Percentiles rank a stretch among this genome's conserved stretches.
phyloP scores from a whole-genome alignment of 2,329 filamentous ascomycete genomes.

The Stromatinia cepivora region DNA sequence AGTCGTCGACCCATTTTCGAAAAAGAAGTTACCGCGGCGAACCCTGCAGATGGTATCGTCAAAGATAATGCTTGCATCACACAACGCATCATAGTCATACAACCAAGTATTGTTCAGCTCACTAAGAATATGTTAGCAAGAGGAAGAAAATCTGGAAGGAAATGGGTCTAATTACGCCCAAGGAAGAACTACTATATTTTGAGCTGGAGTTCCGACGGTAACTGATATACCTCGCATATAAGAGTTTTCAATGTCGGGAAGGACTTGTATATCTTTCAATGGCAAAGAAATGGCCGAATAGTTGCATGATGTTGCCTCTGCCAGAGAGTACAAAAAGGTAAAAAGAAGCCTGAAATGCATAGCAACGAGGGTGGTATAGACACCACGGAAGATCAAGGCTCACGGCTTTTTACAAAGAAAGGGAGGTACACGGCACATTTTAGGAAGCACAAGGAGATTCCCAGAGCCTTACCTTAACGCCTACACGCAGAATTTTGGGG shows the following conservation, averaged over 20 bases:
- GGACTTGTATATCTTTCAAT: neutral
- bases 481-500: neutral
- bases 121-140: neutral
- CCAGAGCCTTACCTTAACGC: neutral
- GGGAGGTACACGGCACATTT: neutral
- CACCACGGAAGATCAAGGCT: neutral
- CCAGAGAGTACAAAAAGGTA: neutral
- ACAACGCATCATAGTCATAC: neutral
- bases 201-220: neutral
- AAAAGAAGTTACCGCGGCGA: neutral
- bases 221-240: constrained; percentile 2
- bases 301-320: constrained; percentile 3
- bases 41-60: neutral
- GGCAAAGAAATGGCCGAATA: constrained; percentile 12
- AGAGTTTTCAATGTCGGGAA: constrained; percentile 4
- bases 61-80: neutral
- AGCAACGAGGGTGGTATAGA: too few species aligned
- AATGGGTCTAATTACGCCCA: neutral
- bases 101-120: constrained; percentile 12
- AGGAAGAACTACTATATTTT: constrained; percentile 13
- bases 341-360: constrained; percentile 1
- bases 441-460: neutral
- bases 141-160: neutral
- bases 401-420: neutral
- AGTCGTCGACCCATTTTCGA: neutral